Evolutionary conservation across 169 alveolate species (phyloP).

Genomic region (Neospora caninum): DNA sequence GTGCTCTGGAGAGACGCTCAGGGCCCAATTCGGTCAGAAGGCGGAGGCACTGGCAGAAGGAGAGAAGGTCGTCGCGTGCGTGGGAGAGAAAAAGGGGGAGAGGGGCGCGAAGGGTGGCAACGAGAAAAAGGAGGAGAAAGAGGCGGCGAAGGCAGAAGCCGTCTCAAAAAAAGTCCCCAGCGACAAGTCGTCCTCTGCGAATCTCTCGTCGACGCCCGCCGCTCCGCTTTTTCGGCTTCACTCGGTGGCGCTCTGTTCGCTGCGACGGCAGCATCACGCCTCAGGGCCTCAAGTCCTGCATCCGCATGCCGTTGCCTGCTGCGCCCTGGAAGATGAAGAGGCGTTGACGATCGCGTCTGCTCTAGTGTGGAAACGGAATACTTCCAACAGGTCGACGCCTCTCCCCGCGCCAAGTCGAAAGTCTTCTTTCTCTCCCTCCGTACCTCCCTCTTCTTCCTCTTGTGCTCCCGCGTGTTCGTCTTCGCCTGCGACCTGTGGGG

Average conservation of each 20-base stretch:
- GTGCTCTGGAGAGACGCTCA: neutral
- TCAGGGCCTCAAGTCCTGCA: constrained; percentile 3
- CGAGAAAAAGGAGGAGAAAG: neutral
- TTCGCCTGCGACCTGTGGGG: neutral
- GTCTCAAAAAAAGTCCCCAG: neutral
- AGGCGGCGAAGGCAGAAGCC: neutral
- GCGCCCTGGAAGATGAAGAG: neutral
- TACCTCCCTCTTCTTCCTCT: neutral
- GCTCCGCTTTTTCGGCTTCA: neutral
- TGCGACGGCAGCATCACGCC: constrained; percentile 17
- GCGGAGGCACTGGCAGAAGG: neutral
- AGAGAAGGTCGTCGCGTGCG: neutral
- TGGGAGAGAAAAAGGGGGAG: neutral
- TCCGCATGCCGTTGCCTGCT: constrained; percentile 17
- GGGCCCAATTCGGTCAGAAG: neutral
- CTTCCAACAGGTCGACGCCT: neutral
- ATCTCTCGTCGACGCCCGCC: neutral
- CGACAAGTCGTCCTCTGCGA: neutral
- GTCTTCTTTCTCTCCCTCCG: neutral
- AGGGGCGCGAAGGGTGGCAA: neutral
- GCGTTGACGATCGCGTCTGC: neutral
- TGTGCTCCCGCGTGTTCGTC: neutral
- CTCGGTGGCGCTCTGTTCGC: constrained; percentile 18
- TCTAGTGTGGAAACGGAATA: neutral
- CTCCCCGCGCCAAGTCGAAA: neutral